Conservation (phyloP, 371 early-diverging fungal species). For the Mortierella sp. region DNA sequence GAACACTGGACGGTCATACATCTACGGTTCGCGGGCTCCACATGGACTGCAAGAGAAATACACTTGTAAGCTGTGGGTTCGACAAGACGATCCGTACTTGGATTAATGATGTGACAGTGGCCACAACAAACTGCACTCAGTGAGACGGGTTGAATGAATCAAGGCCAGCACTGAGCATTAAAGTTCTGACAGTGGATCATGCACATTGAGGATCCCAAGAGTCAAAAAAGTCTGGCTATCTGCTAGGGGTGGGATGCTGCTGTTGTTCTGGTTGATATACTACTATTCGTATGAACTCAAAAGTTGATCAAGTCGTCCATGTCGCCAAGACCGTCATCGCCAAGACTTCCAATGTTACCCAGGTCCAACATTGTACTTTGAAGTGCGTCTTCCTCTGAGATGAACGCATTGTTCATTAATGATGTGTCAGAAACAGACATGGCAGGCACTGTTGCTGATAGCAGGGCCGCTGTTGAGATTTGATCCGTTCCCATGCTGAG, state of each 20-base stretch:
- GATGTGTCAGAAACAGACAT: not conserved
- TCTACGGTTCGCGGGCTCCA: slow-evolving; percentile 60
- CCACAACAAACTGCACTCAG: no score
- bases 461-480: slow-evolving; percentile 11
- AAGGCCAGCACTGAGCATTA: no score
- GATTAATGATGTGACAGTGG: slow-evolving; percentile 24
- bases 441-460: not conserved
- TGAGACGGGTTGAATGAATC: no score
- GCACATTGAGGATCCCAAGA: no score
- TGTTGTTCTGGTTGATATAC: not conserved
- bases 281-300: no score
- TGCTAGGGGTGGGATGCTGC: no score
- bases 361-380: slow-evolving; percentile 33
- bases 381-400: slow-evolving; percentile 21
- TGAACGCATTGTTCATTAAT: slow-evolving; percentile 15
- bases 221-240: no score
- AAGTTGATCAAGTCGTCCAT: slow-evolving; percentile 48
- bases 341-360: slow-evolving; percentile 36
- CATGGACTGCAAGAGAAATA: slow-evolving; percentile 51
- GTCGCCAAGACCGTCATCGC: slow-evolving; percentile 17
- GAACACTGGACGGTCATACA: slow-evolving; percentile 63
- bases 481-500: not conserved
- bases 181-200: no score
- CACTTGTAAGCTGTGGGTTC: slow-evolving; percentile 62
- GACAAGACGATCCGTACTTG: slow-evolving; percentile 65